Evolutionary conservation across 257 asterid genomes (phyloP), one percentile per base, ranked within the genome.

Genomic region (Solanum habrochaites): DNA sequence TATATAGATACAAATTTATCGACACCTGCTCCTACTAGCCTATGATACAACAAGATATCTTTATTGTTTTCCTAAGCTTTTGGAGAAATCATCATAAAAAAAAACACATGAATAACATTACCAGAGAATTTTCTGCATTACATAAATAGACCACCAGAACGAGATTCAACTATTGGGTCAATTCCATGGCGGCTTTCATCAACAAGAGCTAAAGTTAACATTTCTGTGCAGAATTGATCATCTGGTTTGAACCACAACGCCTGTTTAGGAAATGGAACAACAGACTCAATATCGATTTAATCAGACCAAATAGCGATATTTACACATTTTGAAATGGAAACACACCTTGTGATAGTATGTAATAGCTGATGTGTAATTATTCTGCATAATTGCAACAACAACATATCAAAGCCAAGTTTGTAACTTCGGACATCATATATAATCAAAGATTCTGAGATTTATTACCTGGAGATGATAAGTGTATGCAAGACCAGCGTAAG

Each of bases 401-500:
- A 5, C 83, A 43, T 64, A 64, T 77, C 31, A 47, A 4, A 74
- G 64, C 39, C 82, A 85, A 27, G 21, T 31, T 39, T 20, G 32
- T 78, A 1, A 78, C 10, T 78, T 21, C 21, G 2, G 83, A 39
- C 31, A 14, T 6, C 2, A 70, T 11, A 75, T 32, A 21, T 11
- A 14, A 66, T 60, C 20, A 45, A 16, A 47, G 83, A 56, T 56
- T 12, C 7, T 6, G 64, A 58, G 80, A 62, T 23, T 12, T 11
- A n/a, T 47, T 86, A 97, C 99, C 99, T 94, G 96, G 52, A 94
- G 93, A 92, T 97, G 98, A 75, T 93, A 97, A 12, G 99, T 96
- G 90, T 97, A 96, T 7, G 99, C 99, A 66, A 97, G 99, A 87
- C 99, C 99, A 56, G 99, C 98, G 77, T 96, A 95, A 40, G 98